Evolutionary conservation across 805 yeast species (phyloP).

Genomic region (Candida stauntonica): DNA sequence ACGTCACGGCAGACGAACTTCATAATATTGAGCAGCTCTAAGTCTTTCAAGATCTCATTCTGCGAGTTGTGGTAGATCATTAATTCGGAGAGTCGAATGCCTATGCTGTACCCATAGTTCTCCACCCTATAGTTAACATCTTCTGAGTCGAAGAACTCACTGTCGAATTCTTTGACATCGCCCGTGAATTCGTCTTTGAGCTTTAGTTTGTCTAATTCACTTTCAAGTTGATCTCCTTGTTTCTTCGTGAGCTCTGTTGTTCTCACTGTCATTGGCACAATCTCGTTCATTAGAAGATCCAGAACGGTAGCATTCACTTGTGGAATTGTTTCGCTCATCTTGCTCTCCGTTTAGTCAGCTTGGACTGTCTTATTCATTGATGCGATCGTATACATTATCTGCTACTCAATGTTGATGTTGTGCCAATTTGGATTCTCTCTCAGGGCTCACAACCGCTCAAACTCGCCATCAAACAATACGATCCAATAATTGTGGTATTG

Average conservation of each 20-base stretch:
- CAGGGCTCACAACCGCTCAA: too few species aligned
- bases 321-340: conserved; percentile 4
- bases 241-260: conserved; percentile 46
- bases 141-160: conserved; percentile 35
- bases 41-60: conserved; percentile 42
- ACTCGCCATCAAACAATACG: too few species aligned
- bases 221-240: conserved; percentile 11
- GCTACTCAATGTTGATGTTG: too few species aligned
- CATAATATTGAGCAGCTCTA: conserved; percentile 76
- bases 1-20: conserved; percentile 90
- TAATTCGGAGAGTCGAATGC: conserved; percentile 51
- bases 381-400: too few species aligned
- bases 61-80: conserved; percentile 44
- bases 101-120: conserved; percentile 65
- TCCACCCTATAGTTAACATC: conserved; percentile 60
- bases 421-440: too few species aligned
- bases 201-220: background rate
- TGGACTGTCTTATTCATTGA: background rate
- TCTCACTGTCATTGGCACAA: conserved; percentile 67
- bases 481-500: too few species aligned
- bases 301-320: conserved; percentile 50
- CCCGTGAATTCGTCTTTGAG: conserved; percentile 33
- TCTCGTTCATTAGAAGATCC: conserved; percentile 67
- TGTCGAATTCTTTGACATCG: conserved; percentile 37
- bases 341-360: background rate